Evolutionary conservation across 2,329 filamentous ascomycete species (phyloP), one percentile per base, ranked within the genome.

Genomic region (Dryadomyces sulphureus): DNA sequence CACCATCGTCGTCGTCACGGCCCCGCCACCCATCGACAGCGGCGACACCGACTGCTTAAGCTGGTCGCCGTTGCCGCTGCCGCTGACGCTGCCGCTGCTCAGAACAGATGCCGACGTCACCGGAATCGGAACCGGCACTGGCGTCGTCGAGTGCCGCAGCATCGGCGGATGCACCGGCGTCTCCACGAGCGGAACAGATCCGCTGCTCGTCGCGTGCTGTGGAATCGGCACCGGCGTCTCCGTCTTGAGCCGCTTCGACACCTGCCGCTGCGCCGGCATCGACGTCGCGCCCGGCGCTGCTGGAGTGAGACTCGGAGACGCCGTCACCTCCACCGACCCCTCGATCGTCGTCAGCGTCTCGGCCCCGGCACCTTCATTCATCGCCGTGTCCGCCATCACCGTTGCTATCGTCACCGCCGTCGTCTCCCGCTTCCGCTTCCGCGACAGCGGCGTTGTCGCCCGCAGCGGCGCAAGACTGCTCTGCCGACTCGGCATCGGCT

Each of bases 141-240:
- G 60, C 16, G 60, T 62, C n/a, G 48, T 51, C 21, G 53, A 54
- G 22, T 50, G 52, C 11, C 52, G 52, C 34, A 52, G 20, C 11
- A 47, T 48, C 1, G 50, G 50, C 8, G 49, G 52, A 22, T 48
- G 52, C 3, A 50, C 50, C 14, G 54, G 50, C 5, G 54, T 56
- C 45, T 57, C 56, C 27, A 54, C 51, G 16, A 54, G 43, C 11
- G 48, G 43, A 34, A 51, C 53, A 19, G 56, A 54, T 32, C 8
- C 9, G 12, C 49, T 41, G 8, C 56, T 41, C 4, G 32, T 19
- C 2, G 38, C 45, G 17, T 38, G 54, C 24, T 58, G 55, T 0
- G 61, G 61, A 21, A 61, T 59, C 17, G 61, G 61, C 16, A 63
- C 60, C 2, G 60, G 60, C n/a, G 61, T 63, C 50, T 63, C 61